Percentiles rank a stretch among this genome's conserved stretches.
Evolutionary conservation across 768 basidiomycete species (phyloP).

Genomic region (Cystofilobasidium macerans): DNA sequence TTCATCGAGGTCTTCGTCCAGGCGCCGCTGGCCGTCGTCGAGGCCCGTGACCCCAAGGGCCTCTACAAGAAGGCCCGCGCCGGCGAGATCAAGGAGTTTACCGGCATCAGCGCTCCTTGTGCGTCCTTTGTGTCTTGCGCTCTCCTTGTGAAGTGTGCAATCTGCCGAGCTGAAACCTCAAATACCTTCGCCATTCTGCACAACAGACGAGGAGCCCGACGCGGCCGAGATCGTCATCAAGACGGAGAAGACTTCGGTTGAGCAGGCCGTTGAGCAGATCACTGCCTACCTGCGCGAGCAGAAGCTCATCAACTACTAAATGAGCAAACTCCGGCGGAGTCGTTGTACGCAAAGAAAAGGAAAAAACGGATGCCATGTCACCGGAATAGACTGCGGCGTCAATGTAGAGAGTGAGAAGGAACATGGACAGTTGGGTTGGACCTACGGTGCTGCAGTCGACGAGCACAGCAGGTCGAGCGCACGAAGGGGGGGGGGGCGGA

Average conservation of each 20-base stretch:
- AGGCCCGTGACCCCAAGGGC: slow-evolving; percentile 91
- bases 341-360: no score
- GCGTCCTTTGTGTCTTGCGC: background rate
- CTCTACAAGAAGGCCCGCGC: slow-evolving; percentile 92
- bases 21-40: slow-evolving; percentile 76
- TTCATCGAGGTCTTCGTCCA: slow-evolving; percentile 95
- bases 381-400: no score
- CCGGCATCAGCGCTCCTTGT: slow-evolving; percentile 81
- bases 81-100: slow-evolving; percentile 97
- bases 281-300: slow-evolving; percentile 57
- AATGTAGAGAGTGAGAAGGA: no score
- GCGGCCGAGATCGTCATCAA: slow-evolving; percentile 82
- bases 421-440: no score
- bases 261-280: slow-evolving; percentile 65
- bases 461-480: no score
- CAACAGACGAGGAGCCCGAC: slow-evolving; percentile 66
- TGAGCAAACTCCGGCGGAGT: background rate
- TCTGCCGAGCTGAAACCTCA: background rate
- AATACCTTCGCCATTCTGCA: background rate
- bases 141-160: no score
- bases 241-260: slow-evolving; percentile 68
- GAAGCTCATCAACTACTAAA: slow-evolving; percentile 16
- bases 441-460: no score
- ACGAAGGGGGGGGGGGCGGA: no score
- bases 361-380: no score